Percentiles rank a stretch among this genome's conserved stretches.
Evolutionary conservation across 2,329 filamentous ascomycete species (phyloP).

Genomic region (Penicillium olsonii): DNA sequence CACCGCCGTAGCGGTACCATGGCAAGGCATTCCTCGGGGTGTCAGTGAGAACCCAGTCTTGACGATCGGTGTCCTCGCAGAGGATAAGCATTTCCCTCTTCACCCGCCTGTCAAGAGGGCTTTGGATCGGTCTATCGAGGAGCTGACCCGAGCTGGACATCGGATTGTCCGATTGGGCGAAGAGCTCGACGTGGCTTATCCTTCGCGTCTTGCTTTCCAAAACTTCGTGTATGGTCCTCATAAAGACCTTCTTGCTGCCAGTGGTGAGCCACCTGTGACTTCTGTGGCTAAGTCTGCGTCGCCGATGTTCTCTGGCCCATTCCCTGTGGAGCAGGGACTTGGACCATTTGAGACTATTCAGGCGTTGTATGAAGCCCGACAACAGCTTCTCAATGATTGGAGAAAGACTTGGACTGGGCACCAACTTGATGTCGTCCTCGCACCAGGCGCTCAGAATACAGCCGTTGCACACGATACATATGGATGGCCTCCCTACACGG

Average conservation of each 20-base stretch:
- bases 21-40: slow-evolving; percentile 37
- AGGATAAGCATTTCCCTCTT: slow-evolving; percentile 51
- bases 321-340: slow-evolving; percentile 23
- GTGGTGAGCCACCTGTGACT: slow-evolving; percentile 48
- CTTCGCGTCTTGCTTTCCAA: slow-evolving; percentile 41
- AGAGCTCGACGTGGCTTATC: slow-evolving; percentile 25
- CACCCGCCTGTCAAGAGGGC: slow-evolving; percentile 54
- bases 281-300: slow-evolving; percentile 36
- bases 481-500: slow-evolving; percentile 46
- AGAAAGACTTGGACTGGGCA: slow-evolving; percentile 45
- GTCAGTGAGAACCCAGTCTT: slow-evolving; percentile 25
- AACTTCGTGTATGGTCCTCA: slow-evolving; percentile 38
- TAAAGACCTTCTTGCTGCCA: slow-evolving; percentile 34
- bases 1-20: slow-evolving; percentile 46
- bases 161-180: slow-evolving; percentile 41
- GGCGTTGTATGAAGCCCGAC: slow-evolving; percentile 44
- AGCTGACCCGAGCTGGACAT: slow-evolving; percentile 49
- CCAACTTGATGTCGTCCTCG: slow-evolving; percentile 54
- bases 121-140: slow-evolving; percentile 43
- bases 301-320: slow-evolving; percentile 32
- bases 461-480: slow-evolving; percentile 54
- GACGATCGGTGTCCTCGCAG: slow-evolving; percentile 52
- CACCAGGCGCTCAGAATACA: slow-evolving; percentile 51
- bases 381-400: slow-evolving; percentile 41
- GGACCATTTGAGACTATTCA: slow-evolving; percentile 44